These are phyloP conservation scores for Alternaria gaisen DNA, from an alignment of 2,329 filamentous ascomycete species.

Conservation along the genomic window DNA sequence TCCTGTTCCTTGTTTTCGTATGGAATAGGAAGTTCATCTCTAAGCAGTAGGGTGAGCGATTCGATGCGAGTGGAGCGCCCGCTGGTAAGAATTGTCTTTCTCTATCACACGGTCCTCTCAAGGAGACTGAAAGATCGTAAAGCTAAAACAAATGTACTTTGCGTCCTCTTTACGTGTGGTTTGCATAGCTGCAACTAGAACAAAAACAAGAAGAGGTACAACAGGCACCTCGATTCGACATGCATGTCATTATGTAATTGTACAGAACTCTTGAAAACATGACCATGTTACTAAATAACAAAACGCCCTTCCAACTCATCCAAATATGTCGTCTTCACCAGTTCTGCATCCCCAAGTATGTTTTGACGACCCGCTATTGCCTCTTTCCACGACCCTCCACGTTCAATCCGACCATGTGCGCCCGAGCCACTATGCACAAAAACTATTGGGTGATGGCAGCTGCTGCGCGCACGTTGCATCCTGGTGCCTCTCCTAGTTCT, in stretches of 20 bases:
- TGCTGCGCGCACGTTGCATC: neutral
- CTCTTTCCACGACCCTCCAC: neutral
- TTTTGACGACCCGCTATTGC: neutral
- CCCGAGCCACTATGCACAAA: neutral
- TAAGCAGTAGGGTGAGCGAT: too few species aligned
- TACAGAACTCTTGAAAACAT: constrained; percentile 1
- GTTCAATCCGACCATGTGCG: neutral
- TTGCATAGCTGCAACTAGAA: too few species aligned
- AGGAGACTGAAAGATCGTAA: too few species aligned
- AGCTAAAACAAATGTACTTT: too few species aligned
- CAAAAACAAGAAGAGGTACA: neutral
- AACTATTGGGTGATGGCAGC: neutral
- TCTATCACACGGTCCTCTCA: too few species aligned
- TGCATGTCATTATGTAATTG: neutral
- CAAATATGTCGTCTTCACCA: neutral
- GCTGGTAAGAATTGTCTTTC: too few species aligned
- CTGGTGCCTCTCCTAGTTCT: constrained; percentile 8
- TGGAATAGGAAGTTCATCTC: too few species aligned
- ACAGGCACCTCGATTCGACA: neutral
- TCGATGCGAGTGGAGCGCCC: too few species aligned
- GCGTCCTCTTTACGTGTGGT: too few species aligned
- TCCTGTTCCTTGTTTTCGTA: too few species aligned
- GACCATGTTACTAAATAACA: neutral
- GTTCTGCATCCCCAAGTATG: neutral
- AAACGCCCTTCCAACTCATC: neutral